Evolutionary conservation across 2,329 filamentous ascomycete genomes (phyloP).

Genomic region (Amesomyces nigricolor): DNA sequence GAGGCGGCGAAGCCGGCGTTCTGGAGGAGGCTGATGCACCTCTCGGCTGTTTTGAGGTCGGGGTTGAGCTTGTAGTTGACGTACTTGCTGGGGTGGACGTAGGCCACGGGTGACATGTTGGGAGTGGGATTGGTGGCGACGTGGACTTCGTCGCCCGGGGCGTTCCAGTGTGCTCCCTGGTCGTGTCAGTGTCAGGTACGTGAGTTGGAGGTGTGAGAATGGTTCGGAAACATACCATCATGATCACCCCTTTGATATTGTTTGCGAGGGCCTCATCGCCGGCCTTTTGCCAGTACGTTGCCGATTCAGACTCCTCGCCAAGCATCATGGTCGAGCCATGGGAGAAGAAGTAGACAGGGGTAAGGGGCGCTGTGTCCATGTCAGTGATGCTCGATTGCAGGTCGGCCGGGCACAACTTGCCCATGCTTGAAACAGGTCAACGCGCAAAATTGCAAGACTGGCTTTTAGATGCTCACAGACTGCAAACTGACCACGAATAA

Average conservation of each 20-base stretch:
- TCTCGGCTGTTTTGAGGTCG: conserved; percentile 39
- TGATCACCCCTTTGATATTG: conserved; percentile 56
- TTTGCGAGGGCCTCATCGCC: conserved; percentile 57
- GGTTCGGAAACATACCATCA: conserved; percentile 47
- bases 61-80: conserved; percentile 55
- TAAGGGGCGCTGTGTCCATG: not conserved
- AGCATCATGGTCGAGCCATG: conserved; percentile 70
- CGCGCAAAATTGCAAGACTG: too few relatives aligned
- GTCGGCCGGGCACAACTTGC: not conserved
- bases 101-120: conserved; percentile 58
- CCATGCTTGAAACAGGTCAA: not conserved
- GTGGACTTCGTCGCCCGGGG: conserved; percentile 39
- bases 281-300: conserved; percentile 60
- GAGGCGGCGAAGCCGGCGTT: conserved; percentile 49
- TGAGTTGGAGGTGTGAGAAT: not conserved
- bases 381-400: not conserved
- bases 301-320: conserved; percentile 56
- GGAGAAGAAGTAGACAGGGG: conserved; percentile 60
- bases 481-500: too few relatives aligned
- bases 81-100: conserved; percentile 62
- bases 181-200: not conserved
- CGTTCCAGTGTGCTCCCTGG: conserved; percentile 4
- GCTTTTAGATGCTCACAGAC: too few relatives aligned
- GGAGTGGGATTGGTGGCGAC: conserved; percentile 57
- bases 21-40: conserved; percentile 35